Evolutionary conservation across 345 rosid genomes (phyloP).

Genomic region (Hibiscus trionum): DNA sequence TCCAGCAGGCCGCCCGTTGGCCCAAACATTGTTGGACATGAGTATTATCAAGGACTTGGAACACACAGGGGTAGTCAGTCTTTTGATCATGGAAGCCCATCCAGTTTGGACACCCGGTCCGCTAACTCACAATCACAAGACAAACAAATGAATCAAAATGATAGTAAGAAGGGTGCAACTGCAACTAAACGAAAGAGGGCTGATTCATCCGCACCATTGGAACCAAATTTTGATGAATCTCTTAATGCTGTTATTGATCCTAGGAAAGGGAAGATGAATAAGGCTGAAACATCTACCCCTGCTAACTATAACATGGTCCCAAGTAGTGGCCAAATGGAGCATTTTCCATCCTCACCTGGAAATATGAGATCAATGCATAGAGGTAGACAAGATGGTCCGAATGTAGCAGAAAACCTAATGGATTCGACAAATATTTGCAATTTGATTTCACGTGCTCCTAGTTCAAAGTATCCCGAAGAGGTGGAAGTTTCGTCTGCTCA

Average conservation of each 20-base stretch:
- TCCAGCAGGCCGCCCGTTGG: constrained; percentile 67
- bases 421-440: constrained; percentile 17
- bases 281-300: constrained; percentile 45
- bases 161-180: constrained; percentile 43
- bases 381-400: constrained; percentile 24
- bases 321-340: constrained; percentile 32
- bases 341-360: constrained; percentile 21
- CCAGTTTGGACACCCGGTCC: constrained; percentile 82
- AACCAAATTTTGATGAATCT: constrained; percentile 48
- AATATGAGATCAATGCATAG: constrained; percentile 20
- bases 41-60: constrained; percentile 69
- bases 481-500: constrained; percentile 37
- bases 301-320: constrained; percentile 25
- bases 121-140: constrained; percentile 84
- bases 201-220: constrained; percentile 48
- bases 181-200: constrained; percentile 73
- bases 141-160: constrained; percentile 43
- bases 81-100: constrained; percentile 87
- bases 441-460: constrained; percentile 15
- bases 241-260: constrained; percentile 27
- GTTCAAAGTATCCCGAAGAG: constrained; percentile 28
- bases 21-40: constrained; percentile 52
- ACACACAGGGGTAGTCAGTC: constrained; percentile 59
- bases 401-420: constrained; percentile 18
- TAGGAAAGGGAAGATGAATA: constrained; percentile 59